Conservation (phyloP, 495 filamentous ascomycete species). For the Chaetomium cochliodes region DNA sequence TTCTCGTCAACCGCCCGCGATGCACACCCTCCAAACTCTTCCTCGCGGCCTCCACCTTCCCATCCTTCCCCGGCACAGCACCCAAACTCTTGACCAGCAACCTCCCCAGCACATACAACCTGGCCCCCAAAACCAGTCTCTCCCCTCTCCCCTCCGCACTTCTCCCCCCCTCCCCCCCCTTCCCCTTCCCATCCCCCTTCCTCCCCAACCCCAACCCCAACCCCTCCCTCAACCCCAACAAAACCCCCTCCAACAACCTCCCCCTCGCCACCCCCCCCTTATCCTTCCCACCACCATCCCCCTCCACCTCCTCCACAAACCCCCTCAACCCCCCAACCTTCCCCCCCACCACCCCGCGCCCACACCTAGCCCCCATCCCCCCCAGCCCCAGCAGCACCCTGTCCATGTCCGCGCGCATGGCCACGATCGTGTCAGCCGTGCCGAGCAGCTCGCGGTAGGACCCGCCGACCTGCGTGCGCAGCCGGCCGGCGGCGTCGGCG, state of each 20-base stretch:
- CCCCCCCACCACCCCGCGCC: slow-evolving; percentile 65
- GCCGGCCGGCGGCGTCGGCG: slow-evolving; percentile 78
- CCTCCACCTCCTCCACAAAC: slow-evolving; percentile 47
- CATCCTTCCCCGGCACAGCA: slow-evolving; percentile 38
- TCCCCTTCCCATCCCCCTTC: slow-evolving; percentile 37
- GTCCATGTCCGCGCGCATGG: slow-evolving; percentile 78
- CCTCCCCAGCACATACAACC: slow-evolving; percentile 72
- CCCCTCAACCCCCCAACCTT: slow-evolving; percentile 62
- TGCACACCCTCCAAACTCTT: slow-evolving; percentile 61
- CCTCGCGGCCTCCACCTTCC: slow-evolving; percentile 59
- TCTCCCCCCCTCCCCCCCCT: slow-evolving; percentile 34
- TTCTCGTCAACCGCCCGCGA: slow-evolving; percentile 55
- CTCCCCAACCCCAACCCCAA: slow-evolving; percentile 36
- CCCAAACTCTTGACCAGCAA: slow-evolving; percentile 47
- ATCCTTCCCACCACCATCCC: not conserved
- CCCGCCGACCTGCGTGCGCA: slow-evolving; percentile 88
- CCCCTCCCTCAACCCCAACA: slow-evolving; percentile 38
- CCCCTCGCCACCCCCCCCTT: slow-evolving; percentile 35
- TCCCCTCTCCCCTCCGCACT: slow-evolving; percentile 43
- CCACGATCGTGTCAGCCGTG: slow-evolving; percentile 87
- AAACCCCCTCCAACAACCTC: slow-evolving; percentile 44
- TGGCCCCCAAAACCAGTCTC: slow-evolving; percentile 67
- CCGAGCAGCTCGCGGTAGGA: slow-evolving; percentile 90
- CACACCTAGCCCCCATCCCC: slow-evolving; percentile 74
- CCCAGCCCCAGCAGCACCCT: slow-evolving; percentile 67